phyloP scores from a whole-genome alignment of 2,329 filamentous ascomycete genomes.

The Penicillium janthinellum region DNA sequence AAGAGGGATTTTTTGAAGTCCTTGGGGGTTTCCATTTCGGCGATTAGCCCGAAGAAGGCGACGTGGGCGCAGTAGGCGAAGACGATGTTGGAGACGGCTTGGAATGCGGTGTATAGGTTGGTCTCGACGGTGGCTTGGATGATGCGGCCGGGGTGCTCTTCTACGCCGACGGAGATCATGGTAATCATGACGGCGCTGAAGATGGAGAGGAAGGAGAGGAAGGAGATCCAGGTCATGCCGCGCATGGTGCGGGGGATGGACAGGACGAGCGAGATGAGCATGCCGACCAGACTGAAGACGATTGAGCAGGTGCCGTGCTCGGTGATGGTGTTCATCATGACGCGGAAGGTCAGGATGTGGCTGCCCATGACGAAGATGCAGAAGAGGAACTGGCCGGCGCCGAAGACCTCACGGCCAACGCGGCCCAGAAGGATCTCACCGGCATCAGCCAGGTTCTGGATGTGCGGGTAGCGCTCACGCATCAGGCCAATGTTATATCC shows the following conservation, averaged over 20 bases:
- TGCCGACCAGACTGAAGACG: constrained; percentile 61
- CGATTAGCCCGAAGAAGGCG: constrained; percentile 68
- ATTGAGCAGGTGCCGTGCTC: constrained; percentile 64
- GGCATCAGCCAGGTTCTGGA: constrained; percentile 69
- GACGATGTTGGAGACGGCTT: constrained; percentile 68
- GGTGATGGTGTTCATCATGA: constrained; percentile 68
- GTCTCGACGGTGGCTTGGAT: constrained; percentile 44
- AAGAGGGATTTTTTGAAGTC: constrained; percentile 65
- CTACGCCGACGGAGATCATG: constrained; percentile 65
- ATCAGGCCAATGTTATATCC: constrained; percentile 63
- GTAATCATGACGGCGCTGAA: constrained; percentile 65
- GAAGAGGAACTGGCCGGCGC: constrained; percentile 63
- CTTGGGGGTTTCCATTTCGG: constrained; percentile 63
- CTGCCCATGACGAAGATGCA: constrained; percentile 70
- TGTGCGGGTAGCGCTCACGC: constrained; percentile 58
- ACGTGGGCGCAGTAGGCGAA: constrained; percentile 71
- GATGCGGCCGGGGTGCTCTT: constrained; percentile 43
- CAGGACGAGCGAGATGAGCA: constrained; percentile 54
- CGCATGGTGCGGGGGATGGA: constrained; percentile 61
- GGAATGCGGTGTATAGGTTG: constrained; percentile 59
- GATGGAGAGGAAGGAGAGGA: constrained; percentile 64
- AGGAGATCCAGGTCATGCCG: constrained; percentile 64
- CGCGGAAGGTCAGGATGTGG: constrained; percentile 69
- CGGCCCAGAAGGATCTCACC: constrained; percentile 63
- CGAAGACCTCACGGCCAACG: constrained; percentile 64